Base-by-base conservation (phyloP, 2,329 filamentous ascomycete genomes). In the Monilinia fructicola region DNA sequence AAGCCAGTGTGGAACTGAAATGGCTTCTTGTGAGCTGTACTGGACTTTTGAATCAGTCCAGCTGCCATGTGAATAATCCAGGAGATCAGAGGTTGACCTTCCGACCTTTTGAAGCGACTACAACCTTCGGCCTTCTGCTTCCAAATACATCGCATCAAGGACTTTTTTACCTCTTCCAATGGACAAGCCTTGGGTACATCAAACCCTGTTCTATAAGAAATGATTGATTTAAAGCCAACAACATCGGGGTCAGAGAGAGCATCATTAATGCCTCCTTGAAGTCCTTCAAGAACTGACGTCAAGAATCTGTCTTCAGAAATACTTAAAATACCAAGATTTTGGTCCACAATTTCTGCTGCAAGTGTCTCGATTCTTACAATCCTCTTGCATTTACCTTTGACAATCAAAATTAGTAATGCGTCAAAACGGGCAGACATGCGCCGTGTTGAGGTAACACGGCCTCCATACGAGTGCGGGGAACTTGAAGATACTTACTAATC, bases 1-100 rank as follows among this genome's bases (percentile, higher is more conserved):
- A 95, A 81, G 0, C 91, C 91, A 0, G 91, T 95, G 73, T 96
- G 92, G 70, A 96, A 90, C 73, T 96, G 92, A 16, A 96, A 80
- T 0, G 91, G 90, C 75, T 94, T 95, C 66, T 84, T 85, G 67
- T 77, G 71, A 1, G 78, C 77, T 14, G n/a, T 52, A 3, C 75
- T 76, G 42, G 79, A 77, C 48, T 81, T 78, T 11, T 79, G 77
- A 62, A 94, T 83, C 38, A 87, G 76, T 55, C 83, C 80, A 9
- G 91, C 86, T 0, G 87, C 83, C 40, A 83, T 80, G 64, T 90
- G 84, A 1, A 95, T 86, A 3, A 94, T 77, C 68, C 87, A 85
- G 68, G 91, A 86, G 73, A 92, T 93, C 63, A 95, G 79, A 1
- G 83, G 81, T 63, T 85, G 85, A 58, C 87, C 81, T 59, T 90